Conservation (phyloP, 192 early-diverging fungal species). For the Phycomyces blakesleeanus region DNA sequence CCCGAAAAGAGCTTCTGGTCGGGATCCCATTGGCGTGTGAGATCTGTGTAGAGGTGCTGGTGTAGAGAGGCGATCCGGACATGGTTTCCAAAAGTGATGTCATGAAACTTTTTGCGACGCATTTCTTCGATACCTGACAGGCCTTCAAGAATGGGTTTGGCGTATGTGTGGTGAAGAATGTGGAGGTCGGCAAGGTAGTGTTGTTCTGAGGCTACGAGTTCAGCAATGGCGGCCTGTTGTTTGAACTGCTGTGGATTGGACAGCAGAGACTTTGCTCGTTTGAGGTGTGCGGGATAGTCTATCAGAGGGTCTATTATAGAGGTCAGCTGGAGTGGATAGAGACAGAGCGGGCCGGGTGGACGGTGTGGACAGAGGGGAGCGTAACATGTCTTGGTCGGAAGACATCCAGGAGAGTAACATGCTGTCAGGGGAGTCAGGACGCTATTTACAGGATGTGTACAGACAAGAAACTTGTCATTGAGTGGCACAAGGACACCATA, state of each 20-base stretch:
- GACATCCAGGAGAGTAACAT: conserved; percentile 22
- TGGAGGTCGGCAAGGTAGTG: conserved; percentile 14
- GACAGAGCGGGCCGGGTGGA: not conserved
- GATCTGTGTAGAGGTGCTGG: conserved; percentile 3
- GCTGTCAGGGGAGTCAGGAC: conserved; percentile 6
- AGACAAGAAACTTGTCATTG: not conserved
- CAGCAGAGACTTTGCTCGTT: not conserved
- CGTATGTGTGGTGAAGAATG: conserved; percentile 15
- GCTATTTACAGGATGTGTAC: not conserved
- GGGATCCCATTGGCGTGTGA: not conserved
- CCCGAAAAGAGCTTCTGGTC: not conserved
- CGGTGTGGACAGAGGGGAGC: conserved; percentile 9
- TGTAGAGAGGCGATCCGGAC: conserved; percentile 9
- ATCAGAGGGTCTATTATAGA: not conserved
- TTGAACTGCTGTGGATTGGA: conserved; percentile 12
- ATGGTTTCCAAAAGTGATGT: conserved; percentile 21
- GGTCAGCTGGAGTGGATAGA: not conserved
- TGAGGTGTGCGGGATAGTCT: not conserved
- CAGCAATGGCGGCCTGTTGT: conserved; percentile 20
- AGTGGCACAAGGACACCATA: not conserved
- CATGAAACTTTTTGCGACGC: conserved; percentile 9
- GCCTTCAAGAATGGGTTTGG: conserved; percentile 5
- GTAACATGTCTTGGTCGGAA: not conserved
- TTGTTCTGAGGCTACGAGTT: conserved; percentile 15
- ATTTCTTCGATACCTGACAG: not conserved